Evolutionary conservation across 768 basidiomycete species (phyloP).

Genomic region (Tulasnella sp.): DNA sequence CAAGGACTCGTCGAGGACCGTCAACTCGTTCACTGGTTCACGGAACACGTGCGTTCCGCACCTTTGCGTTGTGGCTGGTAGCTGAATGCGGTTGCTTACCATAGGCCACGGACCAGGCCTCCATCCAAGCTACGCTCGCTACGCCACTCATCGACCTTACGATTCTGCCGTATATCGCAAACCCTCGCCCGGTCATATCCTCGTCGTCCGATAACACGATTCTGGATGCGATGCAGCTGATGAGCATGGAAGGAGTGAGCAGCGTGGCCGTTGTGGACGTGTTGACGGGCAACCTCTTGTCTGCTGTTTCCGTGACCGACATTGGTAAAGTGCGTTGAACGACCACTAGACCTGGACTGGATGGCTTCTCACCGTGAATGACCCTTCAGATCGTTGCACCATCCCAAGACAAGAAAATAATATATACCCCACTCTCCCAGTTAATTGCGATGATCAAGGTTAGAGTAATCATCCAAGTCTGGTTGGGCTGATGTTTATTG

Average conservation of each 20-base stretch:
- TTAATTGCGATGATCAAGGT: slow-evolving; percentile 67
- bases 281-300: slow-evolving; percentile 46
- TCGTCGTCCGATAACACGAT: slow-evolving; percentile 48
- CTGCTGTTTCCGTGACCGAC: slow-evolving; percentile 74
- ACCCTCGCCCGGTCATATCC: slow-evolving; percentile 41
- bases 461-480: slow-evolving; percentile 2
- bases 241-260: slow-evolving; percentile 79
- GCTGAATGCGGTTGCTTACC: neutral
- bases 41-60: slow-evolving; percentile 17
- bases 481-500: neutral
- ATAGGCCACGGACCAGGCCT: neutral
- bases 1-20: slow-evolving; percentile 61
- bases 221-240: slow-evolving; percentile 69
- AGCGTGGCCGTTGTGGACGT: slow-evolving; percentile 68
- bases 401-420: slow-evolving; percentile 64
- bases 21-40: slow-evolving; percentile 19
- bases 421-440: slow-evolving; percentile 53
- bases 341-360: neutral
- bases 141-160: slow-evolving; percentile 7
- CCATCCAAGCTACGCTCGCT: neutral
- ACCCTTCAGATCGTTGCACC: slow-evolving; percentile 57
- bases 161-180: neutral
- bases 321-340: slow-evolving; percentile 48
- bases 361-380: too few species aligned
- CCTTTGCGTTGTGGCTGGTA: too few species aligned